Base-by-base conservation (phyloP, 345 rosid genomes). In the Syzygium aqueum region DNA sequence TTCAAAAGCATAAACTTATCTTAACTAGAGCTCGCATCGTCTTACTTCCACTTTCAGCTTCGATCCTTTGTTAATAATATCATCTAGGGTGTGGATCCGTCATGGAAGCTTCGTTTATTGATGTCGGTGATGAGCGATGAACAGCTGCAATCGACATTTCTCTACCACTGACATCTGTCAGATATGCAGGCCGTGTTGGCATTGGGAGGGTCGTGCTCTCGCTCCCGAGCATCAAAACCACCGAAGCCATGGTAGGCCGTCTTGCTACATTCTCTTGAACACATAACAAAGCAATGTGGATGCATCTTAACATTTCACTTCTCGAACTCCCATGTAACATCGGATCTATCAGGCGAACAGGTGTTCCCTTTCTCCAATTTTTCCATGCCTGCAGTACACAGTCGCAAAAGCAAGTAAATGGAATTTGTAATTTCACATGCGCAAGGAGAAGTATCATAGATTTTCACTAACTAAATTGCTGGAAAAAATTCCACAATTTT, bases 361-460 rank as follows among this genome's bases (percentile, higher is more conserved):
- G 1, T 61, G 67, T 13, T 13, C 4, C 0, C 7, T 61, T n/a
- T 61, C 33, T n/a, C 67, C 67, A 61, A 27, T 61, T 11, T 61
- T 61, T 61, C 67, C 19, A n/a, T 0, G 67, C 67, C 33, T 61
- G 33, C 67, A n/a, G 17, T 13, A 17, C 19, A n/a, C 30, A 27
- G 8, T 61, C 33, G 0, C 33, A 13, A n/a, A n/a, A n/a, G 4
- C 0, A 61, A 14, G 33, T 61, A 2, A n/a, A 61, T 3, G 0
- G 17, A 0, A n/a, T 61, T 59, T 59, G 30, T 5, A 59, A 59
- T 3, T 12, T 59, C 30, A 59, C 16, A 27, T 59, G 67, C 0
- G 17, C 12, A 27, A 25, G 0, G 30, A 27, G 67, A 59, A 59
- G 67, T 25, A 27, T 0, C 12, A 5, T 27, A 59, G 33, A 59